Percentiles rank a stretch among this genome's conserved stretches.
These are phyloP conservation scores for Sporothrix variecibatus DNA, from an alignment of 2,329 filamentous ascomycete species.

Conservation along the genomic window DNA sequence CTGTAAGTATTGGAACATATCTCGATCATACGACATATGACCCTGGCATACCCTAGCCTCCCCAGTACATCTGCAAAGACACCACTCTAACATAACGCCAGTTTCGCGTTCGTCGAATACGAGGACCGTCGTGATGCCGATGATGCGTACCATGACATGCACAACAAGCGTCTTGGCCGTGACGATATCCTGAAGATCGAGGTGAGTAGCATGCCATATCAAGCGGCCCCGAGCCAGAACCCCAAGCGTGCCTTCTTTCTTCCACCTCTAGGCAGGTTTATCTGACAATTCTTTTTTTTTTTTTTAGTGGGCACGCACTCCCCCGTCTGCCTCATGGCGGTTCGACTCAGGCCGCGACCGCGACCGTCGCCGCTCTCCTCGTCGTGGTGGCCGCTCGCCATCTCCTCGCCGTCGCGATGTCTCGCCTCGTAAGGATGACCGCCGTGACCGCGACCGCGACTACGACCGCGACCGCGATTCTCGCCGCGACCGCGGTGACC, in stretches of 20 bases:
- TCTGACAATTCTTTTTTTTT: slow-evolving; percentile 15
- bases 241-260: not conserved
- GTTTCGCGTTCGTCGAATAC: slow-evolving; percentile 98
- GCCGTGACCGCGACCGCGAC: slow-evolving; percentile 74
- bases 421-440: slow-evolving; percentile 86
- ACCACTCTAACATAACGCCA: slow-evolving; percentile 34
- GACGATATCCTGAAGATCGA: slow-evolving; percentile 98
- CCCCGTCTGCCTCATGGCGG: slow-evolving; percentile 96
- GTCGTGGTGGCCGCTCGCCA: slow-evolving; percentile 68
- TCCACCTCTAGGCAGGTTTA: not conserved
- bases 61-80: not conserved
- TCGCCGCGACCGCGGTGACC: slow-evolving; percentile 71
- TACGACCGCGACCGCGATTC: slow-evolving; percentile 70
- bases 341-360: slow-evolving; percentile 90
- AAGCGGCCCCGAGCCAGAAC: not conserved
- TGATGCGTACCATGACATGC: slow-evolving; percentile 99
- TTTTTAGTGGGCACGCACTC: slow-evolving; percentile 93
- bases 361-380: slow-evolving; percentile 65
- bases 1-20: slow-evolving; percentile 67
- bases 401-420: slow-evolving; percentile 80
- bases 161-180: slow-evolving; percentile 96
- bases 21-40: too few relatives aligned
- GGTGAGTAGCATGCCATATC: slow-evolving; percentile 53
- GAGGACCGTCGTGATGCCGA: slow-evolving; percentile 97
- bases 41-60: too few relatives aligned